Evolutionary conservation across 164 flowering plant genomes (phyloP), one percentile per base, ranked within the genome.

Genomic region (Umbellularia californica): DNA sequence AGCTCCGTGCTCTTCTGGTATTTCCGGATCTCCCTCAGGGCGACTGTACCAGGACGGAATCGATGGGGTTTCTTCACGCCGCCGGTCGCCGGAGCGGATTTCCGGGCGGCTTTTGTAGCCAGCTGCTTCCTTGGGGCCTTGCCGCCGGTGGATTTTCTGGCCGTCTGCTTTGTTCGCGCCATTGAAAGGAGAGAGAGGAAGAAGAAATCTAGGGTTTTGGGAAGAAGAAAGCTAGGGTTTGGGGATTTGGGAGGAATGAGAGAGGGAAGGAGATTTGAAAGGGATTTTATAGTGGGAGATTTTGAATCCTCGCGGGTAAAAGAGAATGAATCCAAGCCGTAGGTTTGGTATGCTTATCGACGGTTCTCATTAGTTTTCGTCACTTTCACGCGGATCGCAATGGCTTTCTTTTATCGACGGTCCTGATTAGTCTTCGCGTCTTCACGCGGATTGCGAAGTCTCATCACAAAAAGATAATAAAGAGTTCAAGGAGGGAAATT

Each of bases 81-180:
- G 9, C 85, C 84, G 55, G 84, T 82, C 4, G 84, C 79, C 67
- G 82, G 82, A 58, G 84, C 82, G 0, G 82, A 82, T 58, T 82
- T 82, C 23, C 81, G 58, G 14, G 84, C 82, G 0, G 84, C 84
- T 55, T 80, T 77, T 0, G 74, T 72, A 10, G 74, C 74, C 17
- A 72, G 50, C 50, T 72, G 74, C 68, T 72, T 72, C 28, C 74
- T 58, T 15, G 66, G 74, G 15, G 74, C 74, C 74, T 55, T 72
- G 27, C 84, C 84, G 5, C 82, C 82, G 72, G 82, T 82, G 69
- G 82, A 79, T 70, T 79, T 79, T 14, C 80, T 68, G 0, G 82
- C 81, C 11, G 82, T 79, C 35, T 82, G 82, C 78, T 82, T 82
- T 9, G 80, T 79, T 2, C 81, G 76, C 3, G 81, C 82, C 82